Evolutionary conservation across 345 rosid genomes (phyloP).

Genomic region (Brassica cretica): DNA sequence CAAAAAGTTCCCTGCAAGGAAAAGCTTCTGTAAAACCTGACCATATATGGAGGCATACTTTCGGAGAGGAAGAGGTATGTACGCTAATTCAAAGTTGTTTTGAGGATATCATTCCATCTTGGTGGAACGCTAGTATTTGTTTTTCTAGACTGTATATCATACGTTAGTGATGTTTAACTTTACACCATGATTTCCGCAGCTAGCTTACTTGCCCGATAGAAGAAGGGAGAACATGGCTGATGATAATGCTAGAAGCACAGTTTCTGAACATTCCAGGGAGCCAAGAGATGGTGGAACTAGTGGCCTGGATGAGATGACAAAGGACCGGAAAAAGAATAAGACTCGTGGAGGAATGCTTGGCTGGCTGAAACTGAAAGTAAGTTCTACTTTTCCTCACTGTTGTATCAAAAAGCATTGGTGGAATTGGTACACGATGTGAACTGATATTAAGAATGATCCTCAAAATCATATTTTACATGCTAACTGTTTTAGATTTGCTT

Average conservation of each 20-base stretch:
- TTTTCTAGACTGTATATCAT: slow-evolving; percentile 13
- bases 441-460: slow-evolving; percentile 10
- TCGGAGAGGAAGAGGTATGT: slow-evolving; percentile 80
- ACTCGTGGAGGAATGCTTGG: slow-evolving; percentile 87
- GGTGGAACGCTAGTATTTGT: neutral
- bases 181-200: slow-evolving; percentile 29
- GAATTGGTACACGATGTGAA: slow-evolving; percentile 9
- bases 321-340: slow-evolving; percentile 64
- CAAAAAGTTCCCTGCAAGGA: slow-evolving; percentile 81
- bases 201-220: slow-evolving; percentile 62
- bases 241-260: slow-evolving; percentile 65
- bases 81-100: neutral
- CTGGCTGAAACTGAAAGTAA: slow-evolving; percentile 82
- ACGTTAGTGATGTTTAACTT: slow-evolving; percentile 26
- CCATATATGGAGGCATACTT: slow-evolving; percentile 73
- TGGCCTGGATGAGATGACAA: slow-evolving; percentile 65
- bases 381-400: slow-evolving; percentile 28
- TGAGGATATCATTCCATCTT: slow-evolving; percentile 3
- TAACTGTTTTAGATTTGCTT: slow-evolving; percentile 14
- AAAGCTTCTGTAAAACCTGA: slow-evolving; percentile 56
- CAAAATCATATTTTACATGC: slow-evolving; percentile 2
- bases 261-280: slow-evolving; percentile 58
- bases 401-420: slow-evolving; percentile 23
- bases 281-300: slow-evolving; percentile 58
- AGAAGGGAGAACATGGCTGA: slow-evolving; percentile 59